Evolutionary conservation across 306 rosid genomes (phyloP), one percentile per base, ranked within the genome.

Genomic region (Vachellia collinsii): DNA sequence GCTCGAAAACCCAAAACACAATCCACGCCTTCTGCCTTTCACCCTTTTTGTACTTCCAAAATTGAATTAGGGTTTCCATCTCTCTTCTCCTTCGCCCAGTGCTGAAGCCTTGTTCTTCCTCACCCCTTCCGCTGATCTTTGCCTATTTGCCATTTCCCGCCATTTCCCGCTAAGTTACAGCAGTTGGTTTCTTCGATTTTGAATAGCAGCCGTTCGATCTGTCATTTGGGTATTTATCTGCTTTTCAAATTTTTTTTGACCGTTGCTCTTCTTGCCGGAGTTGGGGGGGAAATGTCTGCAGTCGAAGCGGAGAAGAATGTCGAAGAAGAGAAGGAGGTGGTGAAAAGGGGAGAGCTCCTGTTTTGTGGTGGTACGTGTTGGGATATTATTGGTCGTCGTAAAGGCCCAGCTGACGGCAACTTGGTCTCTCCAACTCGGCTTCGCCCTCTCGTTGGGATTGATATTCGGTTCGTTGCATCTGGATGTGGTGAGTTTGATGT

Each of bases 351-450:
- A 17, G 99, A 94, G 84, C 92, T 94, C 39, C 80, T 94, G 90
- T 91, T 91, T 87, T 93, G 99, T 59, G 99, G 99, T 37, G 99
- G 85, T 66, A 94, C 99, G 69, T 79, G 83, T 72, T 94, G 99
- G 99, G 97, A 94, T 77, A 79, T 81, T 20, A 36, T 94, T 81
- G 97, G 97, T 71, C 92, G 97, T 20, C 86, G 87, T 9, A 94
- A 84, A 14, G 99, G 97, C 12, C 8, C 91, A 34, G 81, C 75
- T n/a, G 95, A 93, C 41, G 92, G 94, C 23, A 94, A 93, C 85
- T 75, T 94, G 81, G 85, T 89, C 80, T 93, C 97, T 70, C 97
- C 99, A 19, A 79, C 97, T 23, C 89, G 97, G 67, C 95, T 93
- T 54, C 97, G 97, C 43, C 99, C 99, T 39, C 97, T 93, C 53